A percentile compares a stretch with the other conserved stretches of the same genome.
Conservation (phyloP, 352 stramenopile species). For the Phytopythium aichiense region DNA sequence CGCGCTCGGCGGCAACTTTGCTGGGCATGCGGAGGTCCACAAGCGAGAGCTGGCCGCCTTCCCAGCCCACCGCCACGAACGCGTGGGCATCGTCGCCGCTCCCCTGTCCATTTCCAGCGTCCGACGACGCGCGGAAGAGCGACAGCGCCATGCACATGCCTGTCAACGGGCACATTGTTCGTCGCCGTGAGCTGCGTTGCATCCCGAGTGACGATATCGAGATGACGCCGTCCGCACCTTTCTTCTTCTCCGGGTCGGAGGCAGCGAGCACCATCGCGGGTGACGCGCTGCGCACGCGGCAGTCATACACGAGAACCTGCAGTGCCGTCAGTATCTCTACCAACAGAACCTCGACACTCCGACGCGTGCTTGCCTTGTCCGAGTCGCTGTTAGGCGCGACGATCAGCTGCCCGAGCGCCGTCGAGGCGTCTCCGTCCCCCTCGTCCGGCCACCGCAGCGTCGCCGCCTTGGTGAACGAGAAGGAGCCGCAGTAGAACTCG, state of each 20-base stretch:
- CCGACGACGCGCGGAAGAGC: conserved; percentile 19
- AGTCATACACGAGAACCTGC: conserved; percentile 49
- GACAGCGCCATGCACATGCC: conserved; percentile 33
- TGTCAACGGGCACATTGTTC: conserved; percentile 42
- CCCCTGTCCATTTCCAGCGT: not conserved
- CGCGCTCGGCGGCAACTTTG: conserved; percentile 44
- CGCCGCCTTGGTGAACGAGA: conserved; percentile 60
- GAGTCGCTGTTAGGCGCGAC: conserved; percentile 39
- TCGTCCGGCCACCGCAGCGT: conserved; percentile 33
- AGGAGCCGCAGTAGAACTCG: conserved; percentile 56
- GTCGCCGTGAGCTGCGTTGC: not conserved
- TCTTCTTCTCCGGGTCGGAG: conserved; percentile 23
- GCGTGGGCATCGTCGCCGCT: conserved; percentile 12
- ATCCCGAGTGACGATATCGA: too few relatives aligned
- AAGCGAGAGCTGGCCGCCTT: conserved; percentile 66
- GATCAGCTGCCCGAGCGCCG: conserved; percentile 21
- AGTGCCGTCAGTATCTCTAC: not conserved
- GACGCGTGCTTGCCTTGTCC: conserved; percentile 21
- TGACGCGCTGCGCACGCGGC: conserved; percentile 17
- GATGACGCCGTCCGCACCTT: conserved; percentile 10
- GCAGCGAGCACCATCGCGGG: conserved; percentile 30
- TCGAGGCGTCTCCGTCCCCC: not conserved
- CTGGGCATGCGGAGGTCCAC: conserved; percentile 54
- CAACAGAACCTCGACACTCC: not conserved
- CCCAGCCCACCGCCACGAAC: conserved; percentile 61